Conservation (phyloP, 1,284 basidiomycete genomes). For the Ganoderma resinaceum region DNA sequence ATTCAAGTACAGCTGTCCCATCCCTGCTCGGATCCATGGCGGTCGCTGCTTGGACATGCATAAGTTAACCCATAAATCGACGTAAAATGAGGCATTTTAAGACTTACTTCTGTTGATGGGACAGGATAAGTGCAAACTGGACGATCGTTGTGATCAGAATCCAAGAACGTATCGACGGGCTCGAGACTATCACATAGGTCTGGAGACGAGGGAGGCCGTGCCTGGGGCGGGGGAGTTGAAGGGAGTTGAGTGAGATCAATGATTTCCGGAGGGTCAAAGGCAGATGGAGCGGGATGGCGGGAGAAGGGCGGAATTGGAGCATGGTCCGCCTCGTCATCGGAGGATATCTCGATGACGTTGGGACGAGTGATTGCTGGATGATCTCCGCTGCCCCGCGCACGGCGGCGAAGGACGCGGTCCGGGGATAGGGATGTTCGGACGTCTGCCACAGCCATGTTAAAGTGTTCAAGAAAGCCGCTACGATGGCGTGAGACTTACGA, state of each 20-base stretch:
- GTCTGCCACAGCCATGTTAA: background rate
- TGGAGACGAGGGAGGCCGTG: background rate
- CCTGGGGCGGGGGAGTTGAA: background rate
- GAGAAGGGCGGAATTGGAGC: background rate
- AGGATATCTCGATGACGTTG: constrained; percentile 5
- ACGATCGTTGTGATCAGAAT: background rate
- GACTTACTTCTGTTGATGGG: background rate
- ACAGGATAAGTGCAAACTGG: background rate
- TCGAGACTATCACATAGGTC: background rate
- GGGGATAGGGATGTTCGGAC: constrained; percentile 11
- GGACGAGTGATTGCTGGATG: background rate
- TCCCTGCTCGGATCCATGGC: constrained; percentile 7
- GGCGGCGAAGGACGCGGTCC: constrained; percentile 11
- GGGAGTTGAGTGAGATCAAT: constrained; percentile 3
- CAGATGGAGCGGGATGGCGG: background rate
- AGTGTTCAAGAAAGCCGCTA: background rate
- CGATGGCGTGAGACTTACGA: background rate
- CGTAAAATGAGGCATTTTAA: background rate
- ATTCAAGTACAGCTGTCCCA: background rate
- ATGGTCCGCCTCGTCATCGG: constrained; percentile 6
- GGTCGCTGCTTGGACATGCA: background rate
- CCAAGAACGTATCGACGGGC: background rate
- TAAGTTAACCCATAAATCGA: too few species aligned
- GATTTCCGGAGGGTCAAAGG: background rate
- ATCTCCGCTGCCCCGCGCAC: background rate